A percentile compares a stretch with the other conserved stretches of the same genome.
Conservation (phyloP, 257 asterid species). For the Salvia rosmarinus region DNA sequence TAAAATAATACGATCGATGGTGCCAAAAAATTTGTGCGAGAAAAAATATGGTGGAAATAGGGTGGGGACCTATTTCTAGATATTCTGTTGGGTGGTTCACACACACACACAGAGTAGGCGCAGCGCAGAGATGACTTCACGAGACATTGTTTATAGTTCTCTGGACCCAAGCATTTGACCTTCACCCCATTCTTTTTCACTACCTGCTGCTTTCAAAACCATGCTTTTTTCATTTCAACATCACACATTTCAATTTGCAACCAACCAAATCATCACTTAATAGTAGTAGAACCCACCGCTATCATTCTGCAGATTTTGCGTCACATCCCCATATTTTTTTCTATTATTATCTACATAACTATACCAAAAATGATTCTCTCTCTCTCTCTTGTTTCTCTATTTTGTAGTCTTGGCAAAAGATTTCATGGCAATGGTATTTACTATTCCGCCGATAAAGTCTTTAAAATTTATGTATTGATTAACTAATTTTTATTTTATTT, state of each 20-base stretch:
- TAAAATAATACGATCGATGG: too few species aligned
- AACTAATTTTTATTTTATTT: too few species aligned
- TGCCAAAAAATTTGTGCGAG: too few species aligned
- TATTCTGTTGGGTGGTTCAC: constrained; percentile 15
- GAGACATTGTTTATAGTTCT: constrained; percentile 3
- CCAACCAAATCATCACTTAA: constrained; percentile 35
- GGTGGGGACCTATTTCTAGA: not conserved
- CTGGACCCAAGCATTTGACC: constrained; percentile 38
- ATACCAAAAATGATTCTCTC: too few species aligned
- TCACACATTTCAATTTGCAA: constrained; percentile 5
- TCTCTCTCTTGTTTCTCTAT: too few species aligned
- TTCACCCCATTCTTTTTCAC: not conserved
- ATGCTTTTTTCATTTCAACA: not conserved
- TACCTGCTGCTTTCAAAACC: constrained; percentile 28
- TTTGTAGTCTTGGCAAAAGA: too few species aligned
- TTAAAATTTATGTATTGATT: too few species aligned
- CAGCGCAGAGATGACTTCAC: constrained; percentile 22
- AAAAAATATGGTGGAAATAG: too few species aligned
- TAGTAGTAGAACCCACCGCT: constrained; percentile 26
- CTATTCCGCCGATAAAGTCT: too few species aligned
- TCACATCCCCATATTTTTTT: constrained; percentile 11
- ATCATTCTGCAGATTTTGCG: constrained; percentile 26
- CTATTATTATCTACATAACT: too few species aligned
- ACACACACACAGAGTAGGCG: not conserved
- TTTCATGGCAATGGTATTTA: too few species aligned